Percentiles rank a stretch among this genome's conserved stretches.
These are phyloP conservation scores for Caloboletus firmus DNA, from an alignment of 1,284 basidiomycete species.

Conservation along the genomic window DNA sequence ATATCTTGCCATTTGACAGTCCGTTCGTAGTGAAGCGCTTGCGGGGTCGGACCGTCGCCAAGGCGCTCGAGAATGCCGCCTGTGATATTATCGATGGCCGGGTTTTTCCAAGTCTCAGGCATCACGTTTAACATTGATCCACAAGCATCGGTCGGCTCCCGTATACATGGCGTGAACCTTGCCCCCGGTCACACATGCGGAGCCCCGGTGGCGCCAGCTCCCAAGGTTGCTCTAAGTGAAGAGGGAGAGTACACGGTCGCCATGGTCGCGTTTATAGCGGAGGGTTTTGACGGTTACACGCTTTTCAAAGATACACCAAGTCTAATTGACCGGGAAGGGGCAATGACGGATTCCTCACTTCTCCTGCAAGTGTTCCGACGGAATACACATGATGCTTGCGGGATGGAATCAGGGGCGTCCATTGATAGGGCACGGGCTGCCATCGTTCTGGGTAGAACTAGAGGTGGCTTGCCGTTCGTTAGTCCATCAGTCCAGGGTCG, in stretches of 20 bases:
- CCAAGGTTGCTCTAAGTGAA: neutral
- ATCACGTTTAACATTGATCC: constrained; percentile 12
- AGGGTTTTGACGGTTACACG: constrained; percentile 14
- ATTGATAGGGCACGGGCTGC: constrained; percentile 12
- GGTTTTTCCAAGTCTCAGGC: constrained; percentile 16
- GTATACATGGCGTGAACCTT: constrained; percentile 2
- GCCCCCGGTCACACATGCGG: constrained; percentile 2
- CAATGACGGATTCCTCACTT: constrained; percentile 16
- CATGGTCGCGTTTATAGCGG: constrained; percentile 15
- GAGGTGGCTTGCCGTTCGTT: neutral
- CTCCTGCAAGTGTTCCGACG: constrained; percentile 17
- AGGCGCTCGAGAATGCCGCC: constrained; percentile 16
- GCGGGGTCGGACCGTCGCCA: neutral
- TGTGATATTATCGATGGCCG: constrained; percentile 16
- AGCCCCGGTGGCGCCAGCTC: neutral
- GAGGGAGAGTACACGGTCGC: constrained; percentile 3
- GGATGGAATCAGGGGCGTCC: neutral
- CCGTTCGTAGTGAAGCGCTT: constrained; percentile 11
- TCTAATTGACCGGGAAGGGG: constrained; percentile 9
- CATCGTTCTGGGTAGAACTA: neutral
- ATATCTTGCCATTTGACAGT: constrained; percentile 15
- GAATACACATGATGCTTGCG: constrained; percentile 4
- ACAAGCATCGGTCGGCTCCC: constrained; percentile 7
- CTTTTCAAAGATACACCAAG: constrained; percentile 4
- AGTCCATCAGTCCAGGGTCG: constrained; percentile 16